Conservation (phyloP, 2,329 filamentous ascomycete species). For the Pseudogymnoascus sp. region DNA sequence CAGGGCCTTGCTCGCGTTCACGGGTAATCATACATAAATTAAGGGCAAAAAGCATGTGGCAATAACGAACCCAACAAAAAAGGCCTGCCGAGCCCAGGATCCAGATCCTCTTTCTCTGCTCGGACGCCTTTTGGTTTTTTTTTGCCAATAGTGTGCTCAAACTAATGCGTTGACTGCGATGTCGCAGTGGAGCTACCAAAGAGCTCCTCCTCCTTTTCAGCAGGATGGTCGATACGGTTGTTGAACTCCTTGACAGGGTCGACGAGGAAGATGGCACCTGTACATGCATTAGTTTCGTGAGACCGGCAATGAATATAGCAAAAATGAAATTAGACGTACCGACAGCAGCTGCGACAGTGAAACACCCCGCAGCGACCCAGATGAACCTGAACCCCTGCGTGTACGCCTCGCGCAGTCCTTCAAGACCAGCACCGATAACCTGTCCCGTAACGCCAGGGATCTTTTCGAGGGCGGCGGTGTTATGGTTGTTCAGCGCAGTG, state of each 20-base stretch:
- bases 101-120: not conserved
- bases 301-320: not conserved
- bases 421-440: constrained; percentile 23
- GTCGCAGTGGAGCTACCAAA: constrained; percentile 8
- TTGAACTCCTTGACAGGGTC: constrained; percentile 31
- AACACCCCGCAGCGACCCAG: constrained; percentile 27
- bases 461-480: constrained; percentile 20
- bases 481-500: constrained; percentile 20
- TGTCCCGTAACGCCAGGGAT: constrained; percentile 25
- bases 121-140: not conserved
- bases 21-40: not conserved
- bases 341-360: constrained; percentile 19
- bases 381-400: constrained; percentile 25
- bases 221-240: constrained; percentile 30
- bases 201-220: constrained; percentile 27
- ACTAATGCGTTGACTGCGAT: not conserved
- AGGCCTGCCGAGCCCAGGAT: not conserved
- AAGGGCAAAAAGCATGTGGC: not conserved
- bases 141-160: not conserved
- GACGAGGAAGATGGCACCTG: constrained; percentile 23
- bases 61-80: not conserved
- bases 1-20: not conserved
- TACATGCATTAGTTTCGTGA: constrained; percentile 15
- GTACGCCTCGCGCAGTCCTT: constrained; percentile 25
- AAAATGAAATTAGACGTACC: not conserved